These are phyloP conservation scores for Leccinum incarnatum DNA, from an alignment of 768 basidiomycete species.

Conservation along the genomic window DNA sequence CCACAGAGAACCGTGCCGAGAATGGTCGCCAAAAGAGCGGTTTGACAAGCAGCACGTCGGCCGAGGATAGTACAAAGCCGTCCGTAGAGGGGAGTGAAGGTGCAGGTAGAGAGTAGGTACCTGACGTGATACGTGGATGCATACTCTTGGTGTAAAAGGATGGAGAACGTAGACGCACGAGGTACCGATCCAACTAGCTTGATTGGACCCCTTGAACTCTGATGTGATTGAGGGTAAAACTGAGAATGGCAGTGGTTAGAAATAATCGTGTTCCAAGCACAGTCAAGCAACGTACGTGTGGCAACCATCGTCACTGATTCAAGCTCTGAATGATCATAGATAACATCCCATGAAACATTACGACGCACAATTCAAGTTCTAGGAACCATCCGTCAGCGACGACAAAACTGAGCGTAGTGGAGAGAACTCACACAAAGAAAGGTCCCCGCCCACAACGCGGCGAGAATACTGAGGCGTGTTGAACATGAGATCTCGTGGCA, in stretches of 20 bases:
- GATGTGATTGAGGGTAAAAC: slow-evolving; percentile 21
- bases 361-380: not conserved
- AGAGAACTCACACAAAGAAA: slow-evolving; percentile 61
- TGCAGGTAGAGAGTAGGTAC: slow-evolving; percentile 73
- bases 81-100: slow-evolving; percentile 79
- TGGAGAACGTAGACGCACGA: slow-evolving; percentile 10
- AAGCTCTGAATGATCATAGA: not conserved
- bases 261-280: not conserved
- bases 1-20: slow-evolving; percentile 66
- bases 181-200: slow-evolving; percentile 29
- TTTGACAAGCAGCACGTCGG: slow-evolving; percentile 61
- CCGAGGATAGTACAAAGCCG: slow-evolving; percentile 74
- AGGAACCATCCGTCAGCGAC: not conserved
- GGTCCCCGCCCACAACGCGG: slow-evolving; percentile 64
- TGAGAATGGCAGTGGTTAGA: slow-evolving; percentile 2
- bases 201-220: slow-evolving; percentile 26
- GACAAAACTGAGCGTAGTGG: not conserved
- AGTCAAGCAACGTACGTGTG: slow-evolving; percentile 11
- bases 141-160: no score
- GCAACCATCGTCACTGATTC: slow-evolving; percentile 25
- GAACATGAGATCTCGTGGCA: slow-evolving; percentile 58
- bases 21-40: slow-evolving; percentile 56
- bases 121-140: not conserved
- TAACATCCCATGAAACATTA: not conserved
- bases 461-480: slow-evolving; percentile 61